These are phyloP conservation scores for Beauveria sp. DNA, from an alignment of 2,329 filamentous ascomycete species.

Conservation along the genomic window DNA sequence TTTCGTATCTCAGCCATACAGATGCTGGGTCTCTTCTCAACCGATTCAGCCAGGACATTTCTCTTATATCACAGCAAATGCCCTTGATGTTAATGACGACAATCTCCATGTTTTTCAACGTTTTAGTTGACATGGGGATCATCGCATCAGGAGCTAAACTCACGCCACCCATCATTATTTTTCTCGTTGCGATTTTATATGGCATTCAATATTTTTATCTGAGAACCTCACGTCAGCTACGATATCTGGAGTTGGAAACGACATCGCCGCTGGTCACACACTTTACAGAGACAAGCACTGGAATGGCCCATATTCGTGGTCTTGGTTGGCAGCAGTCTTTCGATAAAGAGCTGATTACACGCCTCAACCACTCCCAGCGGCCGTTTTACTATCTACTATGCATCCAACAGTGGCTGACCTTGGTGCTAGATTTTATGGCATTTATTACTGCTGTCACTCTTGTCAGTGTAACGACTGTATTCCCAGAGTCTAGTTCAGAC, in stretches of 20 bases:
- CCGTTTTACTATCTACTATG: conserved; percentile 48
- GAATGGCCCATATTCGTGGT: conserved; percentile 40
- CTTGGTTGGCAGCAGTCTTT: conserved; percentile 43
- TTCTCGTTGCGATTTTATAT: conserved; percentile 19
- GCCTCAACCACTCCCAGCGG: conserved; percentile 43
- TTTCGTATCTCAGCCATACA: conserved; percentile 15
- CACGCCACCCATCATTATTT: conserved; percentile 21
- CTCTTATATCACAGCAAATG: conserved; percentile 19
- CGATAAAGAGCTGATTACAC: conserved; percentile 32
- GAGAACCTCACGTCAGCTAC: conserved; percentile 28
- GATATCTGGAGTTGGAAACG: conserved; percentile 28
- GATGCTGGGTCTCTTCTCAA: background rate
- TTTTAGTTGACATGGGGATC: conserved; percentile 14
- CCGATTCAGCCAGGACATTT: conserved; percentile 22
- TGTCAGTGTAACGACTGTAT: conserved; percentile 33
- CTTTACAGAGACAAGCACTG: conserved; percentile 36
- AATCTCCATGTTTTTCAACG: conserved; percentile 19
- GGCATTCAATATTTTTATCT: conserved; percentile 25
- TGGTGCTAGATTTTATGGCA: conserved; percentile 40
- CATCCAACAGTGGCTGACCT: conserved; percentile 46
- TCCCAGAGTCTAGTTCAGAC: conserved; percentile 5
- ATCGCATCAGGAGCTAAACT: conserved; percentile 20
- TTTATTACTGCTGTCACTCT: conserved; percentile 35
- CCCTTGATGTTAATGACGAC: conserved; percentile 17
- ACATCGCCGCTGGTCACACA: conserved; percentile 26